A percentile compares a stretch with the other conserved stretches of the same genome.
These are phyloP conservation scores for Millerozyma miso DNA, from an alignment of 805 yeast species.

Conservation along the genomic window DNA sequence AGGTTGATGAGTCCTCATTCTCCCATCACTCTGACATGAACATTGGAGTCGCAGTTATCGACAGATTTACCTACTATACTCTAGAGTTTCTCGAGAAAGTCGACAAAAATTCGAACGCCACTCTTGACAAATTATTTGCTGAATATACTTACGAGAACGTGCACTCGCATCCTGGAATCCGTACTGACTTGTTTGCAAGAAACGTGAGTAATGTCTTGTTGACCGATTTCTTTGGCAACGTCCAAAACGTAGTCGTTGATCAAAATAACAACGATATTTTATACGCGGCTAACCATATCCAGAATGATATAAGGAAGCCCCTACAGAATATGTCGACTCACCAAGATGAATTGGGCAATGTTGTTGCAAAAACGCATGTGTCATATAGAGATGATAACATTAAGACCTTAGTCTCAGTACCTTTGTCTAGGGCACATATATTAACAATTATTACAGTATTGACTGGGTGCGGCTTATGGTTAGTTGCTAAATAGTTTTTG, in stretches of 20 bases:
- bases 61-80: conserved; percentile 89
- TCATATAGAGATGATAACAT: neutral
- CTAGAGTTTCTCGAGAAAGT: conserved; percentile 83
- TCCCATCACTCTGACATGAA: conserved; percentile 95
- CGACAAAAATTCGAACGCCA: conserved; percentile 66
- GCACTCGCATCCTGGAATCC: conserved; percentile 90
- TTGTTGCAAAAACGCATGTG: neutral
- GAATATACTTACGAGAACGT: conserved; percentile 80
- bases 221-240: conserved; percentile 93
- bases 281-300: conserved; percentile 30
- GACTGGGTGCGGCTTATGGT: conserved; percentile 19
- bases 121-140: conserved; percentile 80
- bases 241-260: conserved; percentile 70
- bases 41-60: conserved; percentile 96
- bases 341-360: neutral
- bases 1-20: conserved; percentile 82
- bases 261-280: conserved; percentile 48
- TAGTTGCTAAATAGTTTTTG: conserved; percentile 11
- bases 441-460: conserved; percentile 15
- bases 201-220: conserved; percentile 64
- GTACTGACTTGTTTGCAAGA: conserved; percentile 72
- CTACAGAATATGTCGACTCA: neutral
- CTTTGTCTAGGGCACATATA: conserved; percentile 8
- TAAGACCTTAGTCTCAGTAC: neutral
- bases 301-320: conserved; percentile 13